Evolutionary conservation across 371 early-diverging fungal genomes (phyloP).

Genomic region (Haplosporangium sp.): DNA sequence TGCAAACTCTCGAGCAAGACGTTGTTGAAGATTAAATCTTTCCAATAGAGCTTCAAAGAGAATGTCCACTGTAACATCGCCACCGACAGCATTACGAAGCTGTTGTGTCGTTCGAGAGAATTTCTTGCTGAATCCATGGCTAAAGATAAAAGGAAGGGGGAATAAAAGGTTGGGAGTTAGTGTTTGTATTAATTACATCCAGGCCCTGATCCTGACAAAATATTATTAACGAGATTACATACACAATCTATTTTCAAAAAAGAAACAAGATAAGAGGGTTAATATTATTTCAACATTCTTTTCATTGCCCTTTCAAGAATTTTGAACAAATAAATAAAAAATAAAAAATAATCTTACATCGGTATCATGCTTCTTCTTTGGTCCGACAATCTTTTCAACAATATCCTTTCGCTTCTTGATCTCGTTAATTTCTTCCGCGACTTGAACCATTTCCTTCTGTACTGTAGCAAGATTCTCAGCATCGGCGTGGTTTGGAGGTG

Average conservation of each 20-base stretch:
- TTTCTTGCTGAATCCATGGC: conserved; percentile 83
- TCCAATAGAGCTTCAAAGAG: conserved; percentile 69
- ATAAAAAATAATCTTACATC: conserved; percentile 59
- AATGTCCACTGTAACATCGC: conserved; percentile 70
- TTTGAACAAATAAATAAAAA: too few species aligned
- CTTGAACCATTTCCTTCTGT: conserved; percentile 60
- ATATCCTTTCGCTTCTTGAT: conserved; percentile 87
- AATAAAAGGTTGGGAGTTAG: not conserved
- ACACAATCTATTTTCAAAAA: conserved; percentile 26
- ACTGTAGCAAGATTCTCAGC: conserved; percentile 63
- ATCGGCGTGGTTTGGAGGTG: conserved; percentile 70
- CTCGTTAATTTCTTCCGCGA: conserved; percentile 87
- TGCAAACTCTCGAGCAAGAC: conserved; percentile 62
- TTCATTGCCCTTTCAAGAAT: too few species aligned
- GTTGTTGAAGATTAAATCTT: conserved; percentile 72
- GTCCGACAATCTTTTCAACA: conserved; percentile 82
- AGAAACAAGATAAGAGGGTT: too few species aligned
- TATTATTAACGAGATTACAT: not conserved
- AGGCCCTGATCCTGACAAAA: not conserved
- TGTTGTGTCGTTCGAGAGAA: conserved; percentile 72
- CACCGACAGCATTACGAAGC: conserved; percentile 67
- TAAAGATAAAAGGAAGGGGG: conserved; percentile 25
- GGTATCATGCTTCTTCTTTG: conserved; percentile 72
- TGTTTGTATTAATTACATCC: too few species aligned
- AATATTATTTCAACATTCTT: too few species aligned